Conservation (phyloP, 2,329 filamentous ascomycete genomes). For the Xylariaceae sp. region DNA sequence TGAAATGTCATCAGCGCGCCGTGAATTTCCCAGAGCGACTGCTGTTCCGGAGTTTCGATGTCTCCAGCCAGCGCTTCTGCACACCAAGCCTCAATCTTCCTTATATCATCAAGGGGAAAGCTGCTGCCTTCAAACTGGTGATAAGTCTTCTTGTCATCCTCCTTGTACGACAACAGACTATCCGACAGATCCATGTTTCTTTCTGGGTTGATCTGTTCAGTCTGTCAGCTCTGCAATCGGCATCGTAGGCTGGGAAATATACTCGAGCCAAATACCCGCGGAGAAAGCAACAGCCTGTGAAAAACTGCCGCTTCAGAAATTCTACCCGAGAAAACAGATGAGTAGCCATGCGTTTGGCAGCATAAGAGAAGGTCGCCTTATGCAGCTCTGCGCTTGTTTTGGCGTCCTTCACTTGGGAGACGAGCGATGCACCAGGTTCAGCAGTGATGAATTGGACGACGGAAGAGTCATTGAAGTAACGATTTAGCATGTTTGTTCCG, state of each 20-base stretch:
- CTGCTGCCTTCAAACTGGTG: conserved; percentile 14
- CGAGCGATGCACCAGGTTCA: conserved; percentile 11
- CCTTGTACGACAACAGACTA: conserved; percentile 13
- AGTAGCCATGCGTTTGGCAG: conserved; percentile 21
- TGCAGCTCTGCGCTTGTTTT: conserved; percentile 18
- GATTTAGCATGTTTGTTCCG: conserved; percentile 19
- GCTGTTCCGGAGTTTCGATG: conserved; percentile 13
- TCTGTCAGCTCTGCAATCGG: conserved; percentile 9
- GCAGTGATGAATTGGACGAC: conserved; percentile 19
- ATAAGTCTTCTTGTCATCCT: conserved; percentile 3
- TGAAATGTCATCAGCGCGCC: conserved; percentile 25
- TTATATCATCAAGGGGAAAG: conserved; percentile 17
- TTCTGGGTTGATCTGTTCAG: conserved; percentile 18
- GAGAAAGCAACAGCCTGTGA: conserved; percentile 21
- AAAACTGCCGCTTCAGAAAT: conserved; percentile 25
- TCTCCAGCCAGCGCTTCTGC: conserved; percentile 11
- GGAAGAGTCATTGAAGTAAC: conserved; percentile 24
- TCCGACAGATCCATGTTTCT: conserved; percentile 18
- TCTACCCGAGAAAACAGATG: conserved; percentile 25
- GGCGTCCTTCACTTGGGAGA: conserved; percentile 16
- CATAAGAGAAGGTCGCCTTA: conserved; percentile 16
- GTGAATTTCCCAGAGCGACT: conserved; percentile 28
- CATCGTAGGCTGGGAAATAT: conserved; percentile 6
- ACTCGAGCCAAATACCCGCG: conserved; percentile 25
- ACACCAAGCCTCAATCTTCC: conserved; percentile 23